Evolutionary conservation across 352 stramenopile species (phyloP), one percentile per base, ranked within the genome.

Genomic region (Pythium periplocum): DNA sequence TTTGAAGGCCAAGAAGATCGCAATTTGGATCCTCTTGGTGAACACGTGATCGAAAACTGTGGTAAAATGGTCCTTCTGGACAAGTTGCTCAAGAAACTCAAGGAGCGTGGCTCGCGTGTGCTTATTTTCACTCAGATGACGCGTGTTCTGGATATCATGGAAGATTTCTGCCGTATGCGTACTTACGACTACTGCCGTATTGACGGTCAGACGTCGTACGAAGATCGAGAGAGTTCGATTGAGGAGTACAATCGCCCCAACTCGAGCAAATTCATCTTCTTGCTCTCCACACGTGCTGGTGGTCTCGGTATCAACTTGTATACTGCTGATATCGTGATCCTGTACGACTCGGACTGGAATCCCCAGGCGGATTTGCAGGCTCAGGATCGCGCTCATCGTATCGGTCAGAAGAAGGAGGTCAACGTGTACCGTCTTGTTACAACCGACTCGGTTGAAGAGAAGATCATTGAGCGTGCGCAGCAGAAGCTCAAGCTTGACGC

Each of bases 281-380:
- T 99, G 37, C 81, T 99, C 46, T 98, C 90, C n/a, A 99, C 97
- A 12, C 83, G 95, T 30, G 95, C 93, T 17, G 97, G 96, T 57
- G 96, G 96, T 48, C 78, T 99, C n/a, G 96, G 96, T 55, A 99
- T 99, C 66, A 99, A 99, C 68, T 74, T 99, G 57, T 96, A 98
- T 66, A 99, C 96, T 11, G 98, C 97, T 12, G 97, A 99, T 71
- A 90, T 98, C 52, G 97, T 99, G 6, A 98, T 99, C 69, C 65
- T 99, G 17, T 98, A 98, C 64, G 96, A 99, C 68, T 96, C 78
- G 43, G 96, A 99, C 63, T 99, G 96, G 96, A 99, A 99, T 69
- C 97, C 97, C 4, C 96, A 99, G 73, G 92, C 94, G 2, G 96
- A 99, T 76, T 57, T 98, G 37, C 93, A 98, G 66, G 84, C 84